Conservation (phyloP, 31 red algal genomes). For the Bonnemaisonia californica region DNA sequence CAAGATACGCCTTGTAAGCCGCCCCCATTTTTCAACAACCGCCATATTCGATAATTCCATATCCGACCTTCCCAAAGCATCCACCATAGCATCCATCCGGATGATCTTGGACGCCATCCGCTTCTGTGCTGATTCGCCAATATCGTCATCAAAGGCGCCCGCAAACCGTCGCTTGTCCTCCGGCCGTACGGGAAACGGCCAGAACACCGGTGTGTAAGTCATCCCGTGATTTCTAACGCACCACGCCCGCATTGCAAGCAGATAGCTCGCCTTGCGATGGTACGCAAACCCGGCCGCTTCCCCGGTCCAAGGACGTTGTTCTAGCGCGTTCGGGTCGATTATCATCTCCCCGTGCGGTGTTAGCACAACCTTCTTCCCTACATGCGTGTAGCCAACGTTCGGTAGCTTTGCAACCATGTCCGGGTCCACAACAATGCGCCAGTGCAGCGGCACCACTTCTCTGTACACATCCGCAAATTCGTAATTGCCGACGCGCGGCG, state of each 20-base stretch:
- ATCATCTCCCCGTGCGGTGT: constrained; percentile 83
- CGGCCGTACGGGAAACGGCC: constrained; percentile 77
- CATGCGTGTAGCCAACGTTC: constrained; percentile 71
- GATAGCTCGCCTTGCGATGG: constrained; percentile 85
- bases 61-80: constrained; percentile 53
- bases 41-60: constrained; percentile 57
- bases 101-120: constrained; percentile 49
- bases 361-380: constrained; percentile 86
- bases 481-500: constrained; percentile 81
- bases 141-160: constrained; percentile 51
- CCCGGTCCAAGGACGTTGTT: constrained; percentile 58
- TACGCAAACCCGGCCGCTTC: constrained; percentile 74
- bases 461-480: constrained; percentile 68
- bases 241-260: constrained; percentile 87
- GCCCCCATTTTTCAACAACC: constrained; percentile 71
- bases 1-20: constrained; percentile 45
- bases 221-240: constrained; percentile 81
- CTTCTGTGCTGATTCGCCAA: background rate
- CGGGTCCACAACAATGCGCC: constrained; percentile 79
- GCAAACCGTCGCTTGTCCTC: constrained; percentile 70
- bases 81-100: constrained; percentile 65
- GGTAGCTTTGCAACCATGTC: constrained; percentile 87
- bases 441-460: constrained; percentile 80
- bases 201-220: constrained; percentile 78
- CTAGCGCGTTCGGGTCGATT: constrained; percentile 72